Base-by-base conservation (phyloP, 2,329 filamentous ascomycete genomes). In the Botrytis porri region DNA sequence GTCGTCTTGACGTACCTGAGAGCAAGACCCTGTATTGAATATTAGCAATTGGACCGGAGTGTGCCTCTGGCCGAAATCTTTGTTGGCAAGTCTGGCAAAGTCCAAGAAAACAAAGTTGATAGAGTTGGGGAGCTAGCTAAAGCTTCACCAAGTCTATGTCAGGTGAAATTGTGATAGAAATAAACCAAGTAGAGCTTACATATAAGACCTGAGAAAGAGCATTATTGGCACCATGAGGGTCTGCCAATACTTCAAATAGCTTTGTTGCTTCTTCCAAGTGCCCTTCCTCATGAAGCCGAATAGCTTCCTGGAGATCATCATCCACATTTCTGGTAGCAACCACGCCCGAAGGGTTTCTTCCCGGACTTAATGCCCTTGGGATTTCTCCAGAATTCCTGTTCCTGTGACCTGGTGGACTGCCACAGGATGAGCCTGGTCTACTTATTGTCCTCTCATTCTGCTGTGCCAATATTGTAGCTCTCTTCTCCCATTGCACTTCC, bases 181-280 rank as follows among this genome's bases (percentile, higher is more conserved):
- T 45, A 39, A 64, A 57, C 10, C 22, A 35, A 48, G 39, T 29
- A 54, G 39, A 39, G 39, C 70, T 72, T 69, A 72, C 70, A 81
- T 97, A 99, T 70, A 99, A 87, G 51, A 99, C 96, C 84, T 99
- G 95, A 79, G 94, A 96, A 76, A 99, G 86, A 59, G 96, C 93
- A 83, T 98, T 97, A 81, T 98, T 97, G 67, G 91, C 89, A 37
- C 93, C 94, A 71, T 90, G 86, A 0, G 93, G 93, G 81, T 97
- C 91, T 70, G 96, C 96, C 77, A 99, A 85, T 74, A 87, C 86
- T 41, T 90, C 92, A 83, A 99, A 99, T 83, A 98, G 89, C 70
- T 85, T 85, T n/a, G 96, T 98, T 70, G 94, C 96, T 79, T 86
- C 84, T 79, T 90, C 88, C 73, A 97, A 86, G 74, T 96, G 88